Percentiles rank a stretch among this genome's conserved stretches.
These are phyloP conservation scores for Arachnomyces sp. DNA, from an alignment of 2,329 filamentous ascomycete species.

Conservation along the genomic window DNA sequence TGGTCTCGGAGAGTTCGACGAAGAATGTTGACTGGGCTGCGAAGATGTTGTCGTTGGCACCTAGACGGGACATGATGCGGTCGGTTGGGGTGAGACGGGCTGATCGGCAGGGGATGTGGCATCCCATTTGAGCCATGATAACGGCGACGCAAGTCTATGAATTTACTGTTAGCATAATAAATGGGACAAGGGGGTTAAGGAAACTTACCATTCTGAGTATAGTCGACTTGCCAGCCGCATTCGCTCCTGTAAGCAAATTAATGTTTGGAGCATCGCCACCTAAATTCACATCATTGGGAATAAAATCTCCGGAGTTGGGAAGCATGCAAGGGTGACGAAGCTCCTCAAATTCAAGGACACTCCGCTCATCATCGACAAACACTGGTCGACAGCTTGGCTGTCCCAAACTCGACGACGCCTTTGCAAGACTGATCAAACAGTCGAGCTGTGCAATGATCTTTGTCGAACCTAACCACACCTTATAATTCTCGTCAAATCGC, in stretches of 20 bases:
- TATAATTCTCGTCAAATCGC: constrained; percentile 81
- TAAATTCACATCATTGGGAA: constrained; percentile 85
- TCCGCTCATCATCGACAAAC: constrained; percentile 80
- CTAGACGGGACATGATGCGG: constrained; percentile 96
- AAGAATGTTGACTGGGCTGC: constrained; percentile 97
- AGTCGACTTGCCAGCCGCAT: constrained; percentile 95
- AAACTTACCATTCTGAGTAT: constrained; percentile 76
- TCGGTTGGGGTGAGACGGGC: constrained; percentile 85
- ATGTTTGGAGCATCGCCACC: constrained; percentile 77
- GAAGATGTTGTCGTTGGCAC: constrained; percentile 98
- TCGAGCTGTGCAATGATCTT: constrained; percentile 87
- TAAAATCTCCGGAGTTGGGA: constrained; percentile 83
- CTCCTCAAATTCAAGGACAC: constrained; percentile 83
- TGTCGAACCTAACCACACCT: constrained; percentile 79
- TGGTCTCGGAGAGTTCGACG: constrained; percentile 92
- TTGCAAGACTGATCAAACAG: constrained; percentile 87
- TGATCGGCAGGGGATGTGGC: constrained; percentile 74
- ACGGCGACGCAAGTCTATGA: constrained; percentile 80
- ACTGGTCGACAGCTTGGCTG: constrained; percentile 78
- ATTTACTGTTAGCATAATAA: constrained; percentile 4
- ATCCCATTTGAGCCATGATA: constrained; percentile 95
- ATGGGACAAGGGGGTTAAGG: background rate
- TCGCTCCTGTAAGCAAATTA: constrained; percentile 86
- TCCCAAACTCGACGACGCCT: constrained; percentile 74
- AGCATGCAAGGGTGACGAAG: constrained; percentile 93